Percentiles rank a stretch among this genome's conserved stretches.
Evolutionary conservation across 2,329 filamentous ascomycete genomes (phyloP).

Genomic region (Colletotrichum australisinense): DNA sequence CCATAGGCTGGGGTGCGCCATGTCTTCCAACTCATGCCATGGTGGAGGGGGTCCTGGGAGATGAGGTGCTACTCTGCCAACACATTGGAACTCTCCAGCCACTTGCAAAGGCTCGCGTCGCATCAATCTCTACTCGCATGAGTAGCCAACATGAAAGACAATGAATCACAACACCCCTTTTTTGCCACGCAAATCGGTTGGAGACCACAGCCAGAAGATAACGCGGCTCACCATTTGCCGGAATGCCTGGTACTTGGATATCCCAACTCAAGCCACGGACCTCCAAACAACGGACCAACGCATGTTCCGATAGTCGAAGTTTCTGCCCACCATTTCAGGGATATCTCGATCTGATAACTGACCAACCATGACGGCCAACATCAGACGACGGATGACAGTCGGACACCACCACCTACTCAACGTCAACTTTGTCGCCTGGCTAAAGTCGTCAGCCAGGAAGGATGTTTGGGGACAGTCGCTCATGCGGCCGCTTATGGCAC

Average conservation of each 20-base stretch:
- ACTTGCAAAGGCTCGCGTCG: background rate
- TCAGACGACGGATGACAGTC: conserved; percentile 13
- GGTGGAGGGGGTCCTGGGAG: background rate
- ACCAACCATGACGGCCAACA: background rate
- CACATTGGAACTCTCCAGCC: background rate
- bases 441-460: background rate
- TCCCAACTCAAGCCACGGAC: background rate
- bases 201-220: background rate
- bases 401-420: conserved; percentile 1
- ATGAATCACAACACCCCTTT: background rate
- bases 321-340: background rate
- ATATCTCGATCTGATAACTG: background rate
- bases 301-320: background rate
- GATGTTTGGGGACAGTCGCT: background rate
- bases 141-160: background rate
- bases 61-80: background rate
- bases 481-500: background rate
- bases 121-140: background rate
- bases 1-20: background rate
- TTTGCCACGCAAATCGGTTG: background rate
- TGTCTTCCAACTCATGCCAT: background rate
- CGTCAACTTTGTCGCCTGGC: background rate
- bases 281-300: background rate
- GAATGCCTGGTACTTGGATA: background rate
- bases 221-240: background rate